Evolutionary conservation across 768 basidiomycete species (phyloP).

Genomic region (Boletus pseudopeckii): DNA sequence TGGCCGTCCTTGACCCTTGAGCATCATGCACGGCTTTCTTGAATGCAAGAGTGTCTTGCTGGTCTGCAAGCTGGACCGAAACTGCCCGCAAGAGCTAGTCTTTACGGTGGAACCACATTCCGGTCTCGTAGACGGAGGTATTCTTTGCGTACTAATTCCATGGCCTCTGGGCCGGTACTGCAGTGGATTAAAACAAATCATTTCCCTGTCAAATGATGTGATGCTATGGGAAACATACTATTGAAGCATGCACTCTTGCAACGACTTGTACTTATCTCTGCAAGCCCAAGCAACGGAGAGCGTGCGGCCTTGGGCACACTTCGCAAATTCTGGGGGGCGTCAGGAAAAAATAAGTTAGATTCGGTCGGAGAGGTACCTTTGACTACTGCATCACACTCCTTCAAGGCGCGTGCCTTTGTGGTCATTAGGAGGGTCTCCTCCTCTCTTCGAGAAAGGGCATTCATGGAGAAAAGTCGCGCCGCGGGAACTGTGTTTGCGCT

Average conservation of each 20-base stretch:
- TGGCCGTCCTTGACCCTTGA: background rate
- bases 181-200: background rate
- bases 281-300: conserved; percentile 87
- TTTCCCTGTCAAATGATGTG: background rate
- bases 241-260: conserved; percentile 78
- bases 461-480: conserved; percentile 45
- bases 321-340: conserved; percentile 63
- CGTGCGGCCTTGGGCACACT: conserved; percentile 78
- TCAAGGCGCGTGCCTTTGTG: conserved; percentile 74
- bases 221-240: conserved; percentile 50
- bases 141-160: conserved; percentile 68
- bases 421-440: conserved; percentile 83
- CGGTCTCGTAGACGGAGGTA: conserved; percentile 64
- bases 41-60: background rate
- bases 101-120: conserved; percentile 1
- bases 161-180: conserved; percentile 72
- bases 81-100: background rate
- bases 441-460: conserved; percentile 81
- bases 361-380: conserved; percentile 45
- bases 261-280: conserved; percentile 56
- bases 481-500: conserved; percentile 2
- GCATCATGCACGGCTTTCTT: background rate
- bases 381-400: conserved; percentile 72
- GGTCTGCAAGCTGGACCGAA: background rate
- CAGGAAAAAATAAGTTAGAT: background rate